These are phyloP conservation scores for Erodium moschatum DNA, from an alignment of 441 rosid genomes.

Conservation along the genomic window DNA sequence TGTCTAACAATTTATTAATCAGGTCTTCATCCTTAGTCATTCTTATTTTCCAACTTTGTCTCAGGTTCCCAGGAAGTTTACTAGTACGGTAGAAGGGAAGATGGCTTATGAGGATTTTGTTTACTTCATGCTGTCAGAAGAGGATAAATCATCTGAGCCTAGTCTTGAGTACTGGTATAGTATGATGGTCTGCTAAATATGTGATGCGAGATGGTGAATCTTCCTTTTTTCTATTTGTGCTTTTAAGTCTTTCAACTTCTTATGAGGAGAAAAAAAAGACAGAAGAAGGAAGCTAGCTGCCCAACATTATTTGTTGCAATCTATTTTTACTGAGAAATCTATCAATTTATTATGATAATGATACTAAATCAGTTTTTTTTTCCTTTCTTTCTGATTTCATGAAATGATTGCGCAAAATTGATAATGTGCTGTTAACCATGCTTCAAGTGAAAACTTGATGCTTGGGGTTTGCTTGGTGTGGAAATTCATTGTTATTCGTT, in stretches of 20 bases:
- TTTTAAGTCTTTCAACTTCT: neutral
- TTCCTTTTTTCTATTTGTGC: neutral
- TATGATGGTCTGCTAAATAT: conserved; percentile 8
- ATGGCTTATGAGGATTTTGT: conserved; percentile 99
- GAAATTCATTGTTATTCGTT: neutral
- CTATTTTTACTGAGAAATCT: neutral
- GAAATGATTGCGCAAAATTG: neutral
- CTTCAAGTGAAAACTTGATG: conserved; percentile 1
- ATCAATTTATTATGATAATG: conserved; percentile 4
- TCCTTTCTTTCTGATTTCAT: neutral
- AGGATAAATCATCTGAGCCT: conserved; percentile 92
- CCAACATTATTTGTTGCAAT: neutral
- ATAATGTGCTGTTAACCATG: neutral
- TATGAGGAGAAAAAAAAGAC: neutral
- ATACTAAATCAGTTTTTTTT: neutral
- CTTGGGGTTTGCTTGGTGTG: neutral
- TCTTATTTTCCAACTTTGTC: conserved; percentile 17
- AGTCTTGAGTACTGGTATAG: conserved; percentile 91
- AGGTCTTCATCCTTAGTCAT: neutral
- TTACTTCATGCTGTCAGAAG: conserved; percentile 90
- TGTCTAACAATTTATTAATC: neutral
- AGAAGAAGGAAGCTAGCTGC: neutral
- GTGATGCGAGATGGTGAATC: conserved; percentile 2
- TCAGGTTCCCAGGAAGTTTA: conserved; percentile 83
- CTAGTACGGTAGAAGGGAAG: conserved; percentile 79